phyloP scores from a whole-genome alignment of 768 basidiomycete genomes.

The Leucogyrophana mollusca region DNA sequence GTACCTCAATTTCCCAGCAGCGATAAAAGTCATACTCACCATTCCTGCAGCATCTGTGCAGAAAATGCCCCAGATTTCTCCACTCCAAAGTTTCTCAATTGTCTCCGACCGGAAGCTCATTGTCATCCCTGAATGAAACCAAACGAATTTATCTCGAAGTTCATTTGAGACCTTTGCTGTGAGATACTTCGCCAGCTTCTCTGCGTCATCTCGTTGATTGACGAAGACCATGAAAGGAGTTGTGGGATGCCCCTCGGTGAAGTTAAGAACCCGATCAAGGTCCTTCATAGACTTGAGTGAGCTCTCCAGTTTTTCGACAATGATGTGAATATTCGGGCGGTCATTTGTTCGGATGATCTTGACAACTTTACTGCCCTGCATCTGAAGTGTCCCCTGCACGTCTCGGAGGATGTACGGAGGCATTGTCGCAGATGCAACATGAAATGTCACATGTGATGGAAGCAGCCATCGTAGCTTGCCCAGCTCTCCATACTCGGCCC shows the following conservation, averaged over 20 bases:
- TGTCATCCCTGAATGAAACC: constrained; percentile 27
- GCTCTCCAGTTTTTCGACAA: constrained; percentile 18
- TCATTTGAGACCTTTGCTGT: not conserved
- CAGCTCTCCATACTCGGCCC: constrained; percentile 10
- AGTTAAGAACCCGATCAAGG: constrained; percentile 15
- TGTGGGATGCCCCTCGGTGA: not conserved
- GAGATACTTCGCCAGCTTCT: not conserved
- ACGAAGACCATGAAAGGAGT: constrained; percentile 25
- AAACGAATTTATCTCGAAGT: constrained; percentile 12
- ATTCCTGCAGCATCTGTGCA: constrained; percentile 35
- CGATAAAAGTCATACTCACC: constrained; percentile 21
- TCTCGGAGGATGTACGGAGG: constrained; percentile 11
- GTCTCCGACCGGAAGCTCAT: not conserved
- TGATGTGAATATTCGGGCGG: constrained; percentile 31
- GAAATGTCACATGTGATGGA: constrained; percentile 9
- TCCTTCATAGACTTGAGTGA: constrained; percentile 11
- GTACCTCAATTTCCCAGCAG: not conserved
- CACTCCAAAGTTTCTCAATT: constrained; percentile 13
- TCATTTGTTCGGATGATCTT: constrained; percentile 26
- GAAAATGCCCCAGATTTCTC: constrained; percentile 23
- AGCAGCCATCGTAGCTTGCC: constrained; percentile 12
- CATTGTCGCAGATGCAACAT: constrained; percentile 15
- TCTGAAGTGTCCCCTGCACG: constrained; percentile 9
- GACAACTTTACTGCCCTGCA: constrained; percentile 11
- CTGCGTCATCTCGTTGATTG: constrained; percentile 15